Evolutionary conservation across 2,329 filamentous ascomycete genomes (phyloP).

Genomic region (Fusarium udum): DNA sequence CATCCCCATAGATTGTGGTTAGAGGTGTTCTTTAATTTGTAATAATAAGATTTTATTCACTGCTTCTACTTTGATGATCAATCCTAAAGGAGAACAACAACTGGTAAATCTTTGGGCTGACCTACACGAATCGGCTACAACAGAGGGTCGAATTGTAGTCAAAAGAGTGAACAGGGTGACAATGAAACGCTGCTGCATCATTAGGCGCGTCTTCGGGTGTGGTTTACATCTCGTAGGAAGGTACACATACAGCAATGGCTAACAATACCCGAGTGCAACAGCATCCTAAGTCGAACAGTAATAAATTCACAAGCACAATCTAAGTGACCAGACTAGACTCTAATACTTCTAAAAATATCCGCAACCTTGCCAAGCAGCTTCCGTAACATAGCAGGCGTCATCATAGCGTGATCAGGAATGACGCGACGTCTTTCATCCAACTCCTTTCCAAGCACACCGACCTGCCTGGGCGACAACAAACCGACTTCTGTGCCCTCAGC

Average conservation of each 20-base stretch:
- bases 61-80: fast-evolving
- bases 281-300: fast-evolving
- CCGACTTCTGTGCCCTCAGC: fast-evolving
- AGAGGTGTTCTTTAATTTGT: not conserved
- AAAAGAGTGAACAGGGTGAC: not conserved
- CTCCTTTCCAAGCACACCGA: not conserved
- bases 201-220: fast-evolving
- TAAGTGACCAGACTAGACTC: fast-evolving
- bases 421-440: not conserved
- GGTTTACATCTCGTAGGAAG: too few relatives aligned
- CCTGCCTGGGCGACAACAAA: not conserved
- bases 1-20: too few relatives aligned
- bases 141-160: not conserved
- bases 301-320: fast-evolving
- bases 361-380: not conserved
- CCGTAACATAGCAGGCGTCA: not conserved
- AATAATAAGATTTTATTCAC: too few relatives aligned
- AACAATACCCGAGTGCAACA: too few relatives aligned
- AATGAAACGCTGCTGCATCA: not conserved
- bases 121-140: fast-evolving
- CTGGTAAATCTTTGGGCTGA: fast-evolving
- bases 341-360: not conserved
- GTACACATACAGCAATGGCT: too few relatives aligned
- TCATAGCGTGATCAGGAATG: not conserved
- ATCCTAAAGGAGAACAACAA: fast-evolving